phyloP scores from a whole-genome alignment of 1,284 basidiomycete genomes.

The Termitomyces sp. region DNA sequence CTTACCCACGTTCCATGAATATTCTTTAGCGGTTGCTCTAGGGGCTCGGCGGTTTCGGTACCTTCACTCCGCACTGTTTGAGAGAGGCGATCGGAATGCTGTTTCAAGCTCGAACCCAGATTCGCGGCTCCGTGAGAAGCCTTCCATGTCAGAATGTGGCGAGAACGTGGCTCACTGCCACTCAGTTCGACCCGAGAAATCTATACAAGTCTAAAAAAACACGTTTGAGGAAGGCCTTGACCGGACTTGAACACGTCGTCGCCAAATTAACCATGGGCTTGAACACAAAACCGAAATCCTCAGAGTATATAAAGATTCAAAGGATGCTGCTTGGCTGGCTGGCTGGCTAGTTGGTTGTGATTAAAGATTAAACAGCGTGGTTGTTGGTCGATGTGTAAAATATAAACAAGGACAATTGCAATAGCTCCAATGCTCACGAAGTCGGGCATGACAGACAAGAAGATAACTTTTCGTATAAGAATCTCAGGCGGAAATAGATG shows the following conservation, averaged over 20 bases:
- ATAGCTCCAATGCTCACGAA: too few species aligned
- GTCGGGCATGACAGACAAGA: too few species aligned
- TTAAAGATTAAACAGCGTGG: too few species aligned
- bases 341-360: too few species aligned
- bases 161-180: slow-evolving; percentile 4
- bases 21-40: not conserved
- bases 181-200: not conserved
- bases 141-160: slow-evolving; percentile 5
- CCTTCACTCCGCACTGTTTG: not conserved
- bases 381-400: too few species aligned
- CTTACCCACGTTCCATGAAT: not conserved
- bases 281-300: not conserved
- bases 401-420: too few species aligned
- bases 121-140: slow-evolving; percentile 1
- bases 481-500: not conserved
- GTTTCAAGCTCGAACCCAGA: not conserved
- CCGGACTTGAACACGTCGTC: not conserved
- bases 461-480: not conserved
- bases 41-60: not conserved
- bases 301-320: not conserved
- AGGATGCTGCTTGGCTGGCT: too few species aligned
- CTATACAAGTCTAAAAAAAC: not conserved
- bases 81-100: slow-evolving; percentile 2
- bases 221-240: not conserved
- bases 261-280: not conserved